Evolutionary conservation across 768 basidiomycete genomes (phyloP), one percentile per base, ranked within the genome.

Genomic region (Dioszegia hungarica): DNA sequence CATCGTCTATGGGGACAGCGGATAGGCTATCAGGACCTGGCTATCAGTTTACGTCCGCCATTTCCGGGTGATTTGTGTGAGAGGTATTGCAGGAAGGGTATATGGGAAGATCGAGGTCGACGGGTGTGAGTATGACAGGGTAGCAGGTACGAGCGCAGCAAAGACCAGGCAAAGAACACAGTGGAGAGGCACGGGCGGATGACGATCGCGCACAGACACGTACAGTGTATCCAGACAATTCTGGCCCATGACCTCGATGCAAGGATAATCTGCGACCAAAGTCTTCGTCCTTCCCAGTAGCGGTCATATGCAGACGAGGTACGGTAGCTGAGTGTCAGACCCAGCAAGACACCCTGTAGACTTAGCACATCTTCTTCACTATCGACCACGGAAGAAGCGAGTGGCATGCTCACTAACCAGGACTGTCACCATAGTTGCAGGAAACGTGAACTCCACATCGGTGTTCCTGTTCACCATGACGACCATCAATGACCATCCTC

Each of bases 251-350:
- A 63, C 25, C 74, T 48, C 15, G 62, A 59, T 8, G 61, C 64
- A 10, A 70, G 60, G 11, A 70, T 72, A 54, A 75, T 73, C 37
- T 69, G 65, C 22, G 67, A 68, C 72, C 72, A 75, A 33, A 75
- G 39, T 17, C 70, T 43, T 37, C 74, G 56, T 1, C 74, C 74
- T 66, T 75, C 74, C 45, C 56, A 57, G 53, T 70, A 73, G 40
- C 68, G 56, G 22, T 64, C 68, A 54, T 72, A 70, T 4, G 70
- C 70, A 20, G 70, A 69, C 1, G 68, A 70, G 4, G 70, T 72
- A 10, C 68, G 48, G 52, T 69, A 72, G 43, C 61, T 70, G 12
- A 72, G 41, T 6, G 67, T 70, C 57, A 74, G 51, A 70, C 70
- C 72, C 19, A 74, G 63, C 24, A 74, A 34, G 17, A 70, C 70